Evolutionary conservation across 2,329 filamentous ascomycete species (phyloP), one percentile per base, ranked within the genome.

Genomic region (Decorospora gaudefroyi): DNA sequence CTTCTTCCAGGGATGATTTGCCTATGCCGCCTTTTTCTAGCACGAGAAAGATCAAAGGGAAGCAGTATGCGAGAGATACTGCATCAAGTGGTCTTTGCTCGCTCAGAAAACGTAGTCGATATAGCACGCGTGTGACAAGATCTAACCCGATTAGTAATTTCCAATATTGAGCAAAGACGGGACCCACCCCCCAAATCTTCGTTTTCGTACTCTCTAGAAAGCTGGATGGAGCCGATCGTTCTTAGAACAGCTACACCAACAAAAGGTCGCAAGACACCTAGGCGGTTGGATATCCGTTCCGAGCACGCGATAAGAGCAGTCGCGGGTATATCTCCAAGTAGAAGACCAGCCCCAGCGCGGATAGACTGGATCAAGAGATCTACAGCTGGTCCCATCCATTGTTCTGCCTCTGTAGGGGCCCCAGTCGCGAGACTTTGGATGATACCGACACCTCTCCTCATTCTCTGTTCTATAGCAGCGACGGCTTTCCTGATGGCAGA

Each of bases 11-110:
- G 7, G 74, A 73, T 1, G 79, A 69, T 16, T 80, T 80, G 19
- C 86, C 87, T 56, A 95, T 83, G 1, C 91, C 91, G 27, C 90
- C 90, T 50, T 85, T 84, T 46, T 83, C 81, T 13, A 99, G 78
- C 12, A 97, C 80, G 13, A 88, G 74, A 57, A 95, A 85, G 3
- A 96, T 72, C 11, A 99, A 77, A 0, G 92, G 90, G 19, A 97
- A 75, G 36, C 90, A 83, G 66, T 97, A 99, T 44, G 88, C 90
- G 16, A 97, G 76, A 1, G 92, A 92, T 3, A 93, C 86, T 2
- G 83, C 78, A 66, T 99, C 93, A 58, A 99, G 90, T 0, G 92
- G 90, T n/a, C 91, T 83, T 68, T 97, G 92, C 67, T 97, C 93
- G 38, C 88, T 87, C 25, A 91, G 81, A 68, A 96, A 96, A 11